Percentiles rank a stretch among this genome's conserved stretches.
phyloP scores from a whole-genome alignment of 305 asterid species.

The Fraxinus sp. region DNA sequence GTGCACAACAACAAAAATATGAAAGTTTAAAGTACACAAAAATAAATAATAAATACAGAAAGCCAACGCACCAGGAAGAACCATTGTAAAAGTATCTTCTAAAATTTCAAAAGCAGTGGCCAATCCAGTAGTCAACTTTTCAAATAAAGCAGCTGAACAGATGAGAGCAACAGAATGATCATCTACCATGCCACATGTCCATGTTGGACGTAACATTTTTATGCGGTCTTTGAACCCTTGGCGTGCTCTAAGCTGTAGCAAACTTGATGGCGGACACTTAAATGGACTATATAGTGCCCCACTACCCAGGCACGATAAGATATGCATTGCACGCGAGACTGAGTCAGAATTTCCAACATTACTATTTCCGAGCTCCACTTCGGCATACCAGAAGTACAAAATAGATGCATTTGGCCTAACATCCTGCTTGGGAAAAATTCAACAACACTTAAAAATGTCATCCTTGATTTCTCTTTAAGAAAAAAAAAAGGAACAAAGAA shows the following conservation, averaged over 20 bases:
- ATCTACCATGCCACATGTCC: constrained; percentile 78
- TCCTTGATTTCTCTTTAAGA: not conserved
- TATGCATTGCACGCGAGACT: constrained; percentile 67
- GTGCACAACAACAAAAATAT: not conserved
- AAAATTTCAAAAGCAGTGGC: constrained; percentile 63
- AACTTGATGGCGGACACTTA: constrained; percentile 61
- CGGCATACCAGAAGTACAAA: constrained; percentile 90
- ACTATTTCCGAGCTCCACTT: constrained; percentile 62
- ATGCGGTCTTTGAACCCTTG: constrained; percentile 89
- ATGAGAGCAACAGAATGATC: constrained; percentile 76
- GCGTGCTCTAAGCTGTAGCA: constrained; percentile 80
- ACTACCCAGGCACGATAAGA: constrained; percentile 82
- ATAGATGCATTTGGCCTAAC: constrained; percentile 56
- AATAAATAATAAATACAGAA: constrained; percentile 4
- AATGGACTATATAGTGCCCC: constrained; percentile 67
- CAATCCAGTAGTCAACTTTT: constrained; percentile 80
- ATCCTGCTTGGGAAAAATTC: constrained; percentile 49
- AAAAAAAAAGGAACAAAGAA: not conserved
- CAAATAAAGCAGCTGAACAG: constrained; percentile 84
- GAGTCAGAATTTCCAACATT: constrained; percentile 50
- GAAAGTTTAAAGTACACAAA: not conserved
- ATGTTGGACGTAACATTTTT: constrained; percentile 49
- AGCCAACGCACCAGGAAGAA: constrained; percentile 76
- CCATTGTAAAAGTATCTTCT: constrained; percentile 79
- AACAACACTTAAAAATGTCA: constrained; percentile 16